These are phyloP conservation scores for Flaveria brownii DNA, from an alignment of 129 eudicot species.

Conservation along the genomic window DNA sequence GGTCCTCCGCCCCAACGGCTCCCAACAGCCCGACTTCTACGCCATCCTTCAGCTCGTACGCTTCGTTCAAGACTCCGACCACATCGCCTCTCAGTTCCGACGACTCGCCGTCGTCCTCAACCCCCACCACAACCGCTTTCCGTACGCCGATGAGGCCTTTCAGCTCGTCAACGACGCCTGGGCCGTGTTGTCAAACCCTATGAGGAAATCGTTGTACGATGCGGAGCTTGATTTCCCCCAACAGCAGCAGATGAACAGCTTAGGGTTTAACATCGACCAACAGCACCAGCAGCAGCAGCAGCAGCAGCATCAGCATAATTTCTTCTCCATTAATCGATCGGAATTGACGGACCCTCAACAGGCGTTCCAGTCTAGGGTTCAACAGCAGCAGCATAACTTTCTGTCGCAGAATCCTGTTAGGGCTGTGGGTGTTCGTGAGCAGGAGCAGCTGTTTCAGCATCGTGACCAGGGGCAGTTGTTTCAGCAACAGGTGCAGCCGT, in stretches of 20 bases:
- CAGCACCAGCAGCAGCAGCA: constrained; percentile 30
- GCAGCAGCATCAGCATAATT: constrained; percentile 40
- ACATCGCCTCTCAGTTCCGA: constrained; percentile 66
- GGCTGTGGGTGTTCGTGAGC: constrained; percentile 5
- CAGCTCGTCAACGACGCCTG: constrained; percentile 74
- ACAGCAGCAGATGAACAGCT: constrained; percentile 36
- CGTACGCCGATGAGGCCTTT: constrained; percentile 74
- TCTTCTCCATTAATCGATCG: constrained; percentile 33
- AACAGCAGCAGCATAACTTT: constrained; percentile 36
- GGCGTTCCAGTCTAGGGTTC: constrained; percentile 32
- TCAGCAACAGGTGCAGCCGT: constrained; percentile 32
- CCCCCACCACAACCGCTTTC: constrained; percentile 39
- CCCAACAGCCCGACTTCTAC: constrained; percentile 63
- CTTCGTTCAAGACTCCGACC: constrained; percentile 57
- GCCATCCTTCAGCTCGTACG: constrained; percentile 64
- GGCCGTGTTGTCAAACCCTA: constrained; percentile 62
- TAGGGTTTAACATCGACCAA: constrained; percentile 38
- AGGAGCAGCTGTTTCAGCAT: constrained; percentile 28
- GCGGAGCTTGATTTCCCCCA: constrained; percentile 45
- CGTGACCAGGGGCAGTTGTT: constrained; percentile 24
- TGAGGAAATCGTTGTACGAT: constrained; percentile 65
- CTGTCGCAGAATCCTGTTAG: constrained; percentile 26
- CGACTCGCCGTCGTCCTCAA: constrained; percentile 49
- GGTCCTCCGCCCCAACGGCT: constrained; percentile 37
- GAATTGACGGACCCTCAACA: constrained; percentile 7